Evolutionary conservation across 352 stramenopile genomes (phyloP).

Genomic region (Pythium utonaiense): DNA sequence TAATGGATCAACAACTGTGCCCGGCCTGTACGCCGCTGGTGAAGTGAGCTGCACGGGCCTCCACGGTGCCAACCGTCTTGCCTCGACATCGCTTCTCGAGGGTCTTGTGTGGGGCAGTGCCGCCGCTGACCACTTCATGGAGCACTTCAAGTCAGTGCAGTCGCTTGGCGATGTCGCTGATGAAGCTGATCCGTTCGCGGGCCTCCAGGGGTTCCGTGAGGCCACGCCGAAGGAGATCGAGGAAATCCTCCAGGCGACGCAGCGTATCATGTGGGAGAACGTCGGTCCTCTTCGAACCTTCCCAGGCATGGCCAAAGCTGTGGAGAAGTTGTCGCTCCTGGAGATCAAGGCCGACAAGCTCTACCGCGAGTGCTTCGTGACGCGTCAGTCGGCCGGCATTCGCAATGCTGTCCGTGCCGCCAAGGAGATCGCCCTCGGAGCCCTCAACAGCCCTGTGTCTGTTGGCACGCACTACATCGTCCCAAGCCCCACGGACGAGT

Average conservation of each 20-base stretch:
- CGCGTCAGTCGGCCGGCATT: constrained; percentile 69
- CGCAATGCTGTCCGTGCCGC: constrained; percentile 87
- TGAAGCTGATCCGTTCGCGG: constrained; percentile 37
- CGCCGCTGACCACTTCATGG: constrained; percentile 69
- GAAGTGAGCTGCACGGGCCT: constrained; percentile 94
- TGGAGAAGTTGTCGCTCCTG: constrained; percentile 80
- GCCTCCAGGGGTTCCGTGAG: constrained; percentile 23
- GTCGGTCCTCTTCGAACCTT: constrained; percentile 88
- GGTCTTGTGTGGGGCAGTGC: constrained; percentile 92
- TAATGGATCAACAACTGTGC: constrained; percentile 73
- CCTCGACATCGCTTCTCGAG: constrained; percentile 92
- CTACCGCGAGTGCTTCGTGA: constrained; percentile 52
- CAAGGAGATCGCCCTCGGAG: constrained; percentile 82
- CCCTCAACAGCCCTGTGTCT: constrained; percentile 65
- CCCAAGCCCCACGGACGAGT: constrained; percentile 29
- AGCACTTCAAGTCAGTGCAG: constrained; percentile 22
- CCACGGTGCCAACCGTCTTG: constrained; percentile 92
- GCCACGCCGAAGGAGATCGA: background rate
- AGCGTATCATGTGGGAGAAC: constrained; percentile 93
- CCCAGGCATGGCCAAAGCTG: constrained; percentile 65
- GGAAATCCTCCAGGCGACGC: constrained; percentile 41
- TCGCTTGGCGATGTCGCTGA: constrained; percentile 9
- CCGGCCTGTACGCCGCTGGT: constrained; percentile 87
- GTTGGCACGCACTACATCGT: constrained; percentile 90
- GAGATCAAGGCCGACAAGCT: constrained; percentile 68